Conservation (phyloP, 2,329 filamentous ascomycete species). For the Huntiella decipiens region DNA sequence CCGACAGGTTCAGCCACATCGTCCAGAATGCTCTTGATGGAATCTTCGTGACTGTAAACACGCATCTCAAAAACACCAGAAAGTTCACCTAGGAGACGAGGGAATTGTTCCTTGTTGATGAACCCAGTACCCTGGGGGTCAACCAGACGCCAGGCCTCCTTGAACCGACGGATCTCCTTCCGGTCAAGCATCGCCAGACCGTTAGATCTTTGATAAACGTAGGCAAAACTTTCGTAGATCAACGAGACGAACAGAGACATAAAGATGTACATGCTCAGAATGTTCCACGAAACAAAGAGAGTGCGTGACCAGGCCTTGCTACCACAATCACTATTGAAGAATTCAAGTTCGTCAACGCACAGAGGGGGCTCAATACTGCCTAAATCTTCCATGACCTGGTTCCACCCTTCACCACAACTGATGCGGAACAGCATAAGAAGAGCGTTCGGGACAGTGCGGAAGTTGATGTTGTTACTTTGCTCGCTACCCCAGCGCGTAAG, state of each 20-base stretch:
- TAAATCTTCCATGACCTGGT: slow-evolving; percentile 89
- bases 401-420: slow-evolving; percentile 93
- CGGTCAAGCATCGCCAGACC: slow-evolving; percentile 79
- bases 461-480: slow-evolving; percentile 67
- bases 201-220: slow-evolving; percentile 92
- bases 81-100: slow-evolving; percentile 71
- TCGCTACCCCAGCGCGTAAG: slow-evolving; percentile 67
- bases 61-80: slow-evolving; percentile 95
- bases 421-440: slow-evolving; percentile 83
- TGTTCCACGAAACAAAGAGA: slow-evolving; percentile 93
- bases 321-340: slow-evolving; percentile 83
- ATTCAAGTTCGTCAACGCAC: slow-evolving; percentile 53
- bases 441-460: slow-evolving; percentile 83
- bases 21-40: slow-evolving; percentile 70
- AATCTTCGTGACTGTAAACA: slow-evolving; percentile 82
- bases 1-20: slow-evolving; percentile 43
- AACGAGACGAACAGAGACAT: slow-evolving; percentile 95
- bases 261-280: slow-evolving; percentile 99
- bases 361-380: slow-evolving; percentile 60
- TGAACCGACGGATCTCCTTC: slow-evolving; percentile 90
- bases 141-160: slow-evolving; percentile 92
- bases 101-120: slow-evolving; percentile 78
- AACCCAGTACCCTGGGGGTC: slow-evolving; percentile 83
- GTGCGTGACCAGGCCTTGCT: slow-evolving; percentile 73
- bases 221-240: slow-evolving; percentile 98